These are phyloP conservation scores for Tieghemostelium lacteum DNA, from an alignment of 78 protist species.

Conservation along the genomic window DNA sequence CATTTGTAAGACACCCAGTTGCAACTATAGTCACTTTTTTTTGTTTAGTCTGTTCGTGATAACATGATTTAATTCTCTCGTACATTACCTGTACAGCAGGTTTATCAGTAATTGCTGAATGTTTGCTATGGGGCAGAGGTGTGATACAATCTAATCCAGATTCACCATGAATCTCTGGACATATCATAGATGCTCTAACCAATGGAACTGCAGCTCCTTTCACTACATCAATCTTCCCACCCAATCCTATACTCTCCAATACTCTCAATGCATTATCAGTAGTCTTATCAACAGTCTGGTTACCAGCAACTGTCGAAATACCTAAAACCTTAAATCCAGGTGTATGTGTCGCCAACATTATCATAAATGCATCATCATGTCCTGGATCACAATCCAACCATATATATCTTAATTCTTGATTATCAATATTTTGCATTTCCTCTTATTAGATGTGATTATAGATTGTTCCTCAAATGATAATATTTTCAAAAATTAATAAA, in stretches of 20 bases:
- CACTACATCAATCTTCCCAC: conserved; percentile 31
- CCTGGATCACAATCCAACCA: conserved; percentile 90
- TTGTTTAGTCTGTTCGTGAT: not conserved
- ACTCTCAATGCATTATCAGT: conserved; percentile 86
- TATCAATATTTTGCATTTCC: too few relatives aligned
- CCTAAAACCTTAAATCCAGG: conserved; percentile 70
- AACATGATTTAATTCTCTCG: conserved; percentile 21
- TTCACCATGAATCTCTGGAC: conserved; percentile 94
- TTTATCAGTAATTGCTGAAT: conserved; percentile 14
- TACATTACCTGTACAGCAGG: conserved; percentile 35
- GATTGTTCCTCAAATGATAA: too few relatives aligned
- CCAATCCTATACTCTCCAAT: conserved; percentile 43
- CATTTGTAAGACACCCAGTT: conserved; percentile 91
- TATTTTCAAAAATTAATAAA: too few relatives aligned
- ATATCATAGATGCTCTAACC: conserved; percentile 23
- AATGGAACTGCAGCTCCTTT: conserved; percentile 76
- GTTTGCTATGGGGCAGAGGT: too few relatives aligned
- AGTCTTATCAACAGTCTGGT: conserved; percentile 92
- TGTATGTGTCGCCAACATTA: conserved; percentile 75
- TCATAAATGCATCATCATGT: conserved; percentile 94
- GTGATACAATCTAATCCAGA: conserved; percentile 91
- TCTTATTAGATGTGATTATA: too few relatives aligned
- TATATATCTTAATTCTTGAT: conserved; percentile 31
- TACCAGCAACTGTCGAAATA: conserved; percentile 90
- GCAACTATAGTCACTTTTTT: conserved; percentile 81